These are phyloP conservation scores for Ploettnerulaceae sp. DNA, from an alignment of 2,329 filamentous ascomycete genomes.

Conservation along the genomic window DNA sequence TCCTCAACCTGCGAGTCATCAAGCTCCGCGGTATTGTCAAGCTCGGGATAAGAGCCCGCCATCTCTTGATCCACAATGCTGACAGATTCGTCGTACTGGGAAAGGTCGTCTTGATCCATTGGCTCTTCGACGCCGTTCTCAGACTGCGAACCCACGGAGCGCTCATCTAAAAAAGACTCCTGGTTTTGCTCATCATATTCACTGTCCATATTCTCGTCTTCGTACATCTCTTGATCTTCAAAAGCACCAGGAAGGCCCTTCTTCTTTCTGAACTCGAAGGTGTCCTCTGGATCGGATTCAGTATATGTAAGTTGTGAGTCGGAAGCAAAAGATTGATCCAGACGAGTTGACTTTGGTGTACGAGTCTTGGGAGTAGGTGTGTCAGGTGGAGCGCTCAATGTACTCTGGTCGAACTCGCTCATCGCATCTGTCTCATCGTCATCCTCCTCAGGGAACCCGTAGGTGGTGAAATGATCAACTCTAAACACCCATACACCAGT, in stretches of 20 bases:
- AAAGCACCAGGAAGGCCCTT: conserved; percentile 73
- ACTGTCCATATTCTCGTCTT: conserved; percentile 50
- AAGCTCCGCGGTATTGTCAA: conserved; percentile 73
- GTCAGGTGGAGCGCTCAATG: conserved; percentile 41
- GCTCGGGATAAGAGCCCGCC: conserved; percentile 71
- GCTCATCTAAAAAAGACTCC: conserved; percentile 88
- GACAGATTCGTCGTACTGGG: conserved; percentile 71
- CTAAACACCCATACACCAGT: conserved; percentile 86
- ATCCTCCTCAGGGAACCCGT: conserved; percentile 75
- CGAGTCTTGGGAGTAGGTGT: conserved; percentile 39
- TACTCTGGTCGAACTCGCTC: conserved; percentile 44
- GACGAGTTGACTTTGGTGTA: conserved; percentile 20
- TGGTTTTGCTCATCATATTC: conserved; percentile 37
- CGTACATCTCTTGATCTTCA: conserved; percentile 52
- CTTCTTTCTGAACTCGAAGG: conserved; percentile 34
- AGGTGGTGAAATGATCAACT: conserved; percentile 96
- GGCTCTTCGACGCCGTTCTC: conserved; percentile 48
- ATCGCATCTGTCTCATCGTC: conserved; percentile 60
- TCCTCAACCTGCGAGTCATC: conserved; percentile 47
- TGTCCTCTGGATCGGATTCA: conserved; percentile 35
- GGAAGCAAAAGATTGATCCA: conserved; percentile 34
- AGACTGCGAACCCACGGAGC: conserved; percentile 77
- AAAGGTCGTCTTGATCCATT: conserved; percentile 60
- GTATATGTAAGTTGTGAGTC: conserved; percentile 36
- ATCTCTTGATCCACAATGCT: conserved; percentile 65